Evolutionary conservation across 106 monocot species (phyloP), one percentile per base, ranked within the genome.

Genomic region (Allium cepa): DNA sequence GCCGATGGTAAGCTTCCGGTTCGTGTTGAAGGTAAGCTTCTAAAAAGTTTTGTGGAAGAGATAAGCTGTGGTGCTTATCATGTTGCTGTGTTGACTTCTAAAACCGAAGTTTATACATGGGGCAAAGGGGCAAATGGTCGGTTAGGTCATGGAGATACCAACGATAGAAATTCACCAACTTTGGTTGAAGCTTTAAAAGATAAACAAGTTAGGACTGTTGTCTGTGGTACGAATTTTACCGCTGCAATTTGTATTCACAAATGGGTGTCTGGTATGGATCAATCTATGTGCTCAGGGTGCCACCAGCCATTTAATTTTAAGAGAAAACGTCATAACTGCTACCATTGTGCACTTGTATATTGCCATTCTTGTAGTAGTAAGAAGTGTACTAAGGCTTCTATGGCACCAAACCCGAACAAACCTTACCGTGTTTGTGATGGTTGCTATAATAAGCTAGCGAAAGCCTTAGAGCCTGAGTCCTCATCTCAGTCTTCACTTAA

Each of bases 261-360:
- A 66, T 90, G 90, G 83, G 76, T 76, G 12, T 87, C 87, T 73
- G 84, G 96, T 57, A 77, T 92, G 46, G 96, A 96, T 70, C 96
- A 96, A 59, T 92, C 96, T 15, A 86, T 96, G 79, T 96, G 96
- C 72, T 96, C 96, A 49, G 96, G 96, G 18, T 96, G 96, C 77
- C 91, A 86, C 9, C 55, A 84, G 53, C 88, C 91, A 58, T 96
- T 96, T 77, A 96, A 88, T 82, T 96, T 96, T 65, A 96, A 92
- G 72, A 88, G 96, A 74, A 96, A 96, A 69, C 83, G 96, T 8
- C 96, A 96, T 67, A 96, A 96, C 72, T 96, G 96, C 79, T 96
- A 96, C 74, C 88, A 96, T 56, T 96, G 96, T 86, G 96, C 88
- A 52, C 92, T 92, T 47, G 88, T 96, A 9, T 96, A 83, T 79